Conservation (phyloP, 805 yeast genomes). For the Wickerhamiella kurtzmanii region DNA sequence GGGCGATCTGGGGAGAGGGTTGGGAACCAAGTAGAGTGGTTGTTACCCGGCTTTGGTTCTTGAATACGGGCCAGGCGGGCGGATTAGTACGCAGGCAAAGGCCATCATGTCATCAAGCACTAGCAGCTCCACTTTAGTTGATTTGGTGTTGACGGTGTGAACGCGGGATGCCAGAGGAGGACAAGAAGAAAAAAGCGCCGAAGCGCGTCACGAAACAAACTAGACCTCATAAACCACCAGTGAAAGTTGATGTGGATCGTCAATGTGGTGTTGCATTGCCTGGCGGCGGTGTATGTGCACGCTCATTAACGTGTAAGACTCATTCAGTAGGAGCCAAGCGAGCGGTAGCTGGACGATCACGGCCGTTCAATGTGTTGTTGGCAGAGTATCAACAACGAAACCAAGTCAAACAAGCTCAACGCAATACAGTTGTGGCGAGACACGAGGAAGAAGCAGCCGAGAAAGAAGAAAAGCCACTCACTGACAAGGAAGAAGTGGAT, state of each 20-base stretch:
- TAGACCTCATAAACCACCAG: not conserved
- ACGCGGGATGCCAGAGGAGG: not conserved
- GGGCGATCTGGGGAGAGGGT: not conserved
- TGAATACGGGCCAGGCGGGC: too few relatives aligned
- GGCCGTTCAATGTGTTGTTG: constrained; percentile 68
- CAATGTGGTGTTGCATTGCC: constrained; percentile 89
- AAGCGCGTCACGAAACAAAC: constrained; percentile 1
- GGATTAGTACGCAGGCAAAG: too few relatives aligned
- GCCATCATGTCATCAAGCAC: not conserved
- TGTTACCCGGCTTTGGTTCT: not conserved
- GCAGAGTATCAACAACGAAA: constrained; percentile 81
- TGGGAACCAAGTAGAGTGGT: not conserved
- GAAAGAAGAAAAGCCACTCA: constrained; percentile 33
- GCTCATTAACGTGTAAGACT: constrained; percentile 82
- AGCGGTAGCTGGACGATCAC: constrained; percentile 77
- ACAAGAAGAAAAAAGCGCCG: not conserved
- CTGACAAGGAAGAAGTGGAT: constrained; percentile 83
- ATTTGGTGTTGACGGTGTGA: not conserved
- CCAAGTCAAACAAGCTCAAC: constrained; percentile 45
- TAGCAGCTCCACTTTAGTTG: not conserved
- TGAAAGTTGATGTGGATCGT: constrained; percentile 55
- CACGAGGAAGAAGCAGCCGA: constrained; percentile 24
- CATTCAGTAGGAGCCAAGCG: constrained; percentile 92
- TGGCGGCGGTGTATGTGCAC: constrained; percentile 77
- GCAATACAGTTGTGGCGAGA: not conserved